These are phyloP conservation scores for Ophiostoma angusticollis DNA, from an alignment of 2,329 filamentous ascomycete genomes.

Conservation along the genomic window DNA sequence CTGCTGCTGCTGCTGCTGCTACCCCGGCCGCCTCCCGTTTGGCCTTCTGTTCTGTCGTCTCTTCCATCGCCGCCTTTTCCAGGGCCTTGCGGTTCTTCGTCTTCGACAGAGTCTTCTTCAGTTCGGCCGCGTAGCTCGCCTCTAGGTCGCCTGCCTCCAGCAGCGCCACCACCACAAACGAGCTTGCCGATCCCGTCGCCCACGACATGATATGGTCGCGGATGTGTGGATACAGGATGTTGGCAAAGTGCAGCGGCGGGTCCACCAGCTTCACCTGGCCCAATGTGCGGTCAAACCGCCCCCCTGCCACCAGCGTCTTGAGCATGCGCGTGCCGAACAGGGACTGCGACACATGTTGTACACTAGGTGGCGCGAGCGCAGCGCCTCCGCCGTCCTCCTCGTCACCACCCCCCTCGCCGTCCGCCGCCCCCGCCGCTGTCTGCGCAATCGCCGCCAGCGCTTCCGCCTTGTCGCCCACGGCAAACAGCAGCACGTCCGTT, in stretches of 20 bases:
- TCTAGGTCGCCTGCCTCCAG: slow-evolving; percentile 61
- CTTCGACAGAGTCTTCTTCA: slow-evolving; percentile 59
- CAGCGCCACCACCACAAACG: slow-evolving; percentile 74
- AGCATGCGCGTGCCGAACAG: slow-evolving; percentile 67
- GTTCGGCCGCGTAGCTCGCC: slow-evolving; percentile 52
- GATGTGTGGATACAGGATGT: slow-evolving; percentile 71
- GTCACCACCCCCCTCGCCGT: slow-evolving; percentile 21
- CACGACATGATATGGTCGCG: slow-evolving; percentile 62
- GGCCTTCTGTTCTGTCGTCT: slow-evolving; percentile 40
- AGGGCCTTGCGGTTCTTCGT: slow-evolving; percentile 61
- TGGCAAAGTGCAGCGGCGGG: slow-evolving; percentile 67
- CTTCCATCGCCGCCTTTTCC: slow-evolving; percentile 51
- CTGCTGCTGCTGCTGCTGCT: slow-evolving; percentile 33
- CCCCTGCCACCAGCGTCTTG: slow-evolving; percentile 81
- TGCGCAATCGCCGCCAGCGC: slow-evolving; percentile 61
- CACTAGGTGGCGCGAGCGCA: slow-evolving; percentile 24
- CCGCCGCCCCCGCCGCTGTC: slow-evolving; percentile 45
- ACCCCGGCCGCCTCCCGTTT: slow-evolving; percentile 27
- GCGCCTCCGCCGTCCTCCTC: slow-evolving; percentile 29
- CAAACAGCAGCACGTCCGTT: slow-evolving; percentile 65
- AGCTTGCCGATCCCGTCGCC: slow-evolving; percentile 67
- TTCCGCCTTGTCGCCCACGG: slow-evolving; percentile 60
- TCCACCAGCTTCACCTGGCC: slow-evolving; percentile 60
- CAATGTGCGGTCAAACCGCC: slow-evolving; percentile 63
- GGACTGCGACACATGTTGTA: slow-evolving; percentile 46